Percentiles rank a stretch among this genome's conserved stretches.
These are phyloP conservation scores for Aspergillus phoenicis DNA, from an alignment of 2,329 filamentous ascomycete genomes.

Conservation along the genomic window DNA sequence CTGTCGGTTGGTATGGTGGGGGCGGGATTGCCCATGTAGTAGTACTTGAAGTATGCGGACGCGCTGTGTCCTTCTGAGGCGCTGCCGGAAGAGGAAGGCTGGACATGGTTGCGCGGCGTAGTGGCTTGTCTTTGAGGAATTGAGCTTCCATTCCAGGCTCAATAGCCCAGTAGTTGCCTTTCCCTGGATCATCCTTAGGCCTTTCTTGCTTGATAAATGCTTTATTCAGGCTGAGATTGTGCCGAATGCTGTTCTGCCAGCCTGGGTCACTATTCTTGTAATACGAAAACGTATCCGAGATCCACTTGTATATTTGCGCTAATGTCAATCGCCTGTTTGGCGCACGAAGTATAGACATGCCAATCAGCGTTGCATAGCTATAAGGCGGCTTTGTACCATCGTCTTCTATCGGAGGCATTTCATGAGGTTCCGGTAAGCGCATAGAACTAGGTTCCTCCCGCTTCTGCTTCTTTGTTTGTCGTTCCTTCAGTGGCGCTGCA, in stretches of 20 bases:
- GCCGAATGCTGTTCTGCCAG: constrained; percentile 99
- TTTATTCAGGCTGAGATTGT: constrained; percentile 96
- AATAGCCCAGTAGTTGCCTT: constrained; percentile 97
- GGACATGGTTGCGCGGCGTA: constrained; percentile 50
- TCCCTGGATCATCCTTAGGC: constrained; percentile 94
- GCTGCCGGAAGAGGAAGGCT: constrained; percentile 43
- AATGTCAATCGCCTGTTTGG: constrained; percentile 82
- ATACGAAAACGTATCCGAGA: constrained; percentile 89
- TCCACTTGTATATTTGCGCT: constrained; percentile 98
- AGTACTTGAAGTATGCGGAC: constrained; percentile 35
- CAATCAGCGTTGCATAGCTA: constrained; percentile 93
- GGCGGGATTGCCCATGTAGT: constrained; percentile 40
- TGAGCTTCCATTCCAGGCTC: constrained; percentile 84
- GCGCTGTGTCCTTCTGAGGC: constrained; percentile 33
- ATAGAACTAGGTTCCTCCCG: constrained; percentile 55
- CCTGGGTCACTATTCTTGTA: constrained; percentile 83
- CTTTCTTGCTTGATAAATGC: constrained; percentile 94
- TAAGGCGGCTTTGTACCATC: constrained; percentile 86
- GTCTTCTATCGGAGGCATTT: constrained; percentile 81
- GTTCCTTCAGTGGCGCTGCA: constrained; percentile 71
- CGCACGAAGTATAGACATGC: constrained; percentile 92
- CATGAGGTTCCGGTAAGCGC: constrained; percentile 68
- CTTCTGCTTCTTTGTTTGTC: constrained; percentile 69
- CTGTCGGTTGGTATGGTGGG: constrained; percentile 23
- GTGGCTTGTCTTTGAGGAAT: constrained; percentile 84